Evolutionary conservation across 2,329 filamentous ascomycete genomes (phyloP), one percentile per base, ranked within the genome.

Genomic region (Neonectria neomacrospora): DNA sequence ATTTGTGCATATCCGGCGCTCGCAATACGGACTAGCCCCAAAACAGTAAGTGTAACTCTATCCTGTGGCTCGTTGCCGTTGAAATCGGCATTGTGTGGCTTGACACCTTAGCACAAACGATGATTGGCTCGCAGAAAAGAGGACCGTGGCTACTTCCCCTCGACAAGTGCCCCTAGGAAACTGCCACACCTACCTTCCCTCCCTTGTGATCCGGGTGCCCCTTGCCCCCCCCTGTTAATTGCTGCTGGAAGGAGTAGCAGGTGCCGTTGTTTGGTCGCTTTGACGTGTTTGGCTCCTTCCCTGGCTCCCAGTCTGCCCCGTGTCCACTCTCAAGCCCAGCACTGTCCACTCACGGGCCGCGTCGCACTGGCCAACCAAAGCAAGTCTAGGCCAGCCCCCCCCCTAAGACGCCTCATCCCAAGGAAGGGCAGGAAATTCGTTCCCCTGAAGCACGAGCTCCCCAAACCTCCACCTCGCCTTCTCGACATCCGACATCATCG

Each of bases 401-500:
- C 62, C 67, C 67, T 67, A 64, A 67, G 55, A 48, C 64, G 54
- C 59, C 70, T 71, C 65, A 69, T 68, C 63, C 56, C 63, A 66
- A 71, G 59, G 67, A 71, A 75, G 69, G 71, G 67, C 69, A 75
- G 74, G 76, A 74, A 78, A 74, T 73, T 73, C 74, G 72, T 74
- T 74, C 76, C 76, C 76, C 76, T 78, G 76, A 78, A 76, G 73
- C 67, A 69, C 67, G 66, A 73, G 71, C 71, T 73, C 71, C 63
- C 69, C 63, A 64, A 71, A 71, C 68, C 71, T 73, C 68, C 71
- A 73, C 67, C 71, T 71, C 67, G 71, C 54, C 69, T 69, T 66
- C 69, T 72, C 71, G 71, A 73, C 70, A 65, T 67, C 66, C 71
- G 71, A 73, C 70, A 65, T 67, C 66, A 70, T 68, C 62, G 66